A percentile compares a stretch with the other conserved stretches of the same genome.
Evolutionary conservation across 768 basidiomycete species (phyloP).

Genomic region (Podaxis mareebaensis): DNA sequence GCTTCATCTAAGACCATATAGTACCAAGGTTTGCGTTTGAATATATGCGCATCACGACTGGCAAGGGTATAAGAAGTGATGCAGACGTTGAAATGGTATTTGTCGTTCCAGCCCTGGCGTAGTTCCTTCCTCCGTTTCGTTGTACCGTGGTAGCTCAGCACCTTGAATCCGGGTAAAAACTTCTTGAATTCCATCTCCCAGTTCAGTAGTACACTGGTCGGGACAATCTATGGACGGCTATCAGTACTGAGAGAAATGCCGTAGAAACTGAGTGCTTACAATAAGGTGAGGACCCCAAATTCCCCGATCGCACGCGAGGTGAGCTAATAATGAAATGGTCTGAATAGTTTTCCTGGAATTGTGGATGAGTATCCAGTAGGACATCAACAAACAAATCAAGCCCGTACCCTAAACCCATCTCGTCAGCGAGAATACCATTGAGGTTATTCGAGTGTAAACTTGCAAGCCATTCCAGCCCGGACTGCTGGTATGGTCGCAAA

Average conservation of each 20-base stretch:
- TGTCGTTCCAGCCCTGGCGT: constrained; percentile 88
- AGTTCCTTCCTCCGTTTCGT: constrained; percentile 89
- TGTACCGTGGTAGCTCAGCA: constrained; percentile 87
- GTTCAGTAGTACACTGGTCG: constrained; percentile 91
- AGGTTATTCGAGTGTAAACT: constrained; percentile 79
- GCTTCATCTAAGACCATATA: constrained; percentile 97
- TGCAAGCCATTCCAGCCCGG: constrained; percentile 93
- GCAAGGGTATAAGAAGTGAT: constrained; percentile 93
- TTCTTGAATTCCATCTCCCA: constrained; percentile 99
- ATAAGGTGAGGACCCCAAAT: constrained; percentile 95
- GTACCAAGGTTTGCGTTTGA: constrained; percentile 92
- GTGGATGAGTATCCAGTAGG: not conserved
- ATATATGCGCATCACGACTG: constrained; percentile 87
- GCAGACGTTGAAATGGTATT: constrained; percentile 89
- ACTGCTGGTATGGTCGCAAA: constrained; percentile 90
- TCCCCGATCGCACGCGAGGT: constrained; percentile 86
- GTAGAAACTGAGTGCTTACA: constrained; percentile 32
- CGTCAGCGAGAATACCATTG: constrained; percentile 87
- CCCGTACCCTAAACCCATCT: constrained; percentile 90
- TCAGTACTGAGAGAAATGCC: not conserved
- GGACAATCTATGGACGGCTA: constrained; percentile 60
- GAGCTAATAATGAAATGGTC: constrained; percentile 91
- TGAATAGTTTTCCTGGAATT: constrained; percentile 88
- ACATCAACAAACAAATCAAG: not conserved
- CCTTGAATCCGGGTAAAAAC: constrained; percentile 86